Conservation (phyloP, 495 filamentous ascomycete genomes). For the Penicillium cinerascens region DNA sequence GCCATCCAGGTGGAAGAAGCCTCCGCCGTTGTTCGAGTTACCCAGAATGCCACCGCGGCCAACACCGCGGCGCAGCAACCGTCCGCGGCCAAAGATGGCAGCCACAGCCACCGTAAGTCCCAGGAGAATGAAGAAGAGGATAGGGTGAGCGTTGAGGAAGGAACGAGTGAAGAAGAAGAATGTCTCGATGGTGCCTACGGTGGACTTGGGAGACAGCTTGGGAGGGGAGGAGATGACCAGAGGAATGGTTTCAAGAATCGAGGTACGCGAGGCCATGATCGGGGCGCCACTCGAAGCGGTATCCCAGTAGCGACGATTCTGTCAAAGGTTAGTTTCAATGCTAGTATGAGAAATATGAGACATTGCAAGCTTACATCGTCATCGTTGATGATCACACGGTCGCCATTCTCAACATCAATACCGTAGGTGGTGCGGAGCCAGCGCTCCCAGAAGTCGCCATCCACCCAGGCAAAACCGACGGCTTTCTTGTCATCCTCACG, state of each 20-base stretch:
- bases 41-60: constrained; percentile 52
- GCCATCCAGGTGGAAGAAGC: constrained; percentile 74
- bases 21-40: constrained; percentile 51
- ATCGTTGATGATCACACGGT: constrained; percentile 94
- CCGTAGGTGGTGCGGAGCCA: constrained; percentile 95
- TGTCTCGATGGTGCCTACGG: constrained; percentile 69
- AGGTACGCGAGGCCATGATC: constrained; percentile 87
- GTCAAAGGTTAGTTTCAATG: constrained; percentile 25
- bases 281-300: constrained; percentile 78
- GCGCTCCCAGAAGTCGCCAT: constrained; percentile 94
- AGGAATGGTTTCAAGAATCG: constrained; percentile 89
- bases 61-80: constrained; percentile 28
- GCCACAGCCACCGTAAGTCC: constrained; percentile 42
- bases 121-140: constrained; percentile 60
- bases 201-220: constrained; percentile 83
- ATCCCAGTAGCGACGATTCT: constrained; percentile 96
- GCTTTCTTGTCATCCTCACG: constrained; percentile 81
- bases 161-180: constrained; percentile 72
- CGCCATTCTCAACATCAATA: constrained; percentile 77
- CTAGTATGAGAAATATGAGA: not conserved
- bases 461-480: constrained; percentile 97
- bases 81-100: constrained; percentile 33
- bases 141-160: constrained; percentile 68
- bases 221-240: constrained; percentile 71
- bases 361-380: constrained; percentile 71